Base-by-base conservation (phyloP, 2,329 filamentous ascomycete genomes). In the Exophiala sideris region DNA sequence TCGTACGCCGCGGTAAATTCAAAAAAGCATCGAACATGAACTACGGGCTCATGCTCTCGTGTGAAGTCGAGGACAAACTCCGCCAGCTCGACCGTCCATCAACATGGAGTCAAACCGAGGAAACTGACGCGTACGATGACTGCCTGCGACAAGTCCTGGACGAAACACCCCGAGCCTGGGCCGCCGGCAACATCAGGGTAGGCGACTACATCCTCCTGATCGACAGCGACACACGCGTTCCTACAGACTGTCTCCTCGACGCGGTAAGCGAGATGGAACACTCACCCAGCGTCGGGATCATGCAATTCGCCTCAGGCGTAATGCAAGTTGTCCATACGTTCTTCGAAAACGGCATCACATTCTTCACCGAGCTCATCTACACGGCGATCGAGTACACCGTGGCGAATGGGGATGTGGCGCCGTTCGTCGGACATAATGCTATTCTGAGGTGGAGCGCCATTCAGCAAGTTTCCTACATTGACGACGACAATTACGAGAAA, bases 151-250 rank as follows among this genome's bases (percentile, higher is more conserved):
- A 79, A 36, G 79, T 83, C n/a, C 16, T 73, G 80, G 32, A 72
- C 70, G 60, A 73, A 76, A 50, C 80, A 80, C n/a, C 69, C 11
- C 73, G 76, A 29, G 78, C 82, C 1, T 81, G 80, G 79, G 89
- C 89, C 14, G 88, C 90, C 66, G 90, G 89, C 58, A 91, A 94
- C 70, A 86, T 95, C 62, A 88, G 89, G 47, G 77, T 95, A 20
- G 90, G 90, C 52, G 89, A 95, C 71, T 91, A 83, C 62, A 86
- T 88, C 50, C 72, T 88, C 12, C 75, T 88, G 48, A 80, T 88
- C 54, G 85, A 88, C 66, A 86, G 81, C 1, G 85, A 88, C 62
- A 88, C 85, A 5, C 79, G 85, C 65, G 82, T 88, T 2, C 86
- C 86, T 0, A 70, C 74, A 0, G 85, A 89, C 62, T 88, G 84